Conservation (phyloP, 2,329 filamentous ascomycete species). For the Tympanopsis confertula region DNA sequence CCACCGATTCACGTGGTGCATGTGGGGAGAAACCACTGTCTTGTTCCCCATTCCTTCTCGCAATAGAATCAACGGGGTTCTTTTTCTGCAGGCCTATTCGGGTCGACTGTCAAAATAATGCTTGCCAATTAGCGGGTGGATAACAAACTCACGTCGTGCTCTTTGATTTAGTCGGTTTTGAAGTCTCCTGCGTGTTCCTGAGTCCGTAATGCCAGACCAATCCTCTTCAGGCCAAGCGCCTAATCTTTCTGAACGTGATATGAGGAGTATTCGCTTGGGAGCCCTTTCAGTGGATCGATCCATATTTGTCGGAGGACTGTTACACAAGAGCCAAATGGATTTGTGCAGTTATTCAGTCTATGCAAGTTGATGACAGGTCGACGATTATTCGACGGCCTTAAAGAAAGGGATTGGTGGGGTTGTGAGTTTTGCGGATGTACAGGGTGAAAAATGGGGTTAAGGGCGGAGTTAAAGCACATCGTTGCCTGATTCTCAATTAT, state of each 20-base stretch:
- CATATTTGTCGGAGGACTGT: too few relatives aligned
- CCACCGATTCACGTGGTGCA: too few relatives aligned
- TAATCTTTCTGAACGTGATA: background rate
- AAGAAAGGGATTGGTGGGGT: too few relatives aligned
- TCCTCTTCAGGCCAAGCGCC: conserved; percentile 7
- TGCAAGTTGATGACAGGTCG: background rate
- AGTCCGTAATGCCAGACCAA: conserved; percentile 10
- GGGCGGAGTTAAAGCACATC: too few relatives aligned
- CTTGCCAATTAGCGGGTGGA: background rate
- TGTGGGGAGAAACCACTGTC: too few relatives aligned
- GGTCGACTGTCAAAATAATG: background rate
- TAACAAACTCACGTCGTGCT: conserved; percentile 5
- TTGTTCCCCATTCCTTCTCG: too few relatives aligned
- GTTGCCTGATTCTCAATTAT: too few relatives aligned
- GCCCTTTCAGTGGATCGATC: too few relatives aligned
- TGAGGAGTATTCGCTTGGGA: too few relatives aligned
- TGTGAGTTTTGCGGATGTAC: too few relatives aligned
- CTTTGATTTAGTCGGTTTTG: conserved; percentile 12
- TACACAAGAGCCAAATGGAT: background rate
- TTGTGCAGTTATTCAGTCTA: background rate
- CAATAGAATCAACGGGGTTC: background rate
- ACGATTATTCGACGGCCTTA: too few relatives aligned
- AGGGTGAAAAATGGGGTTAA: too few relatives aligned
- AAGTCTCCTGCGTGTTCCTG: conserved; percentile 9
- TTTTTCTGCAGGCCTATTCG: conserved; percentile 1